A percentile compares a stretch with the other conserved stretches of the same genome.
Evolutionary conservation across 2,329 filamentous ascomycete species (phyloP).

Genomic region (Triangularia setosa): DNA sequence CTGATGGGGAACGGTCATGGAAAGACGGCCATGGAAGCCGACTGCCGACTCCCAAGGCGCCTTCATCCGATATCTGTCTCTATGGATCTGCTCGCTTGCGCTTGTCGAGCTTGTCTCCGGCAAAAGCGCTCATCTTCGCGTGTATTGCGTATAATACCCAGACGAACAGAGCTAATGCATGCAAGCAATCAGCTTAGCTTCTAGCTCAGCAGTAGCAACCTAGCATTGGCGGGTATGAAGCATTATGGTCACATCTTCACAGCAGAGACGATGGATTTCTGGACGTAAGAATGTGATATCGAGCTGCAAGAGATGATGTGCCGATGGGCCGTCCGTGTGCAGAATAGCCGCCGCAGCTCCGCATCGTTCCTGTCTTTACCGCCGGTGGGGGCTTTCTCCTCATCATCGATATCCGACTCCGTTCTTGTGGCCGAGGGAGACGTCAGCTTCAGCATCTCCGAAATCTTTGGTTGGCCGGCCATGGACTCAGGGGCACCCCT

Average conservation of each 20-base stretch:
- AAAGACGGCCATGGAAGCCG: neutral
- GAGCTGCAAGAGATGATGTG: conserved; percentile 6
- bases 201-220: neutral
- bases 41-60: neutral
- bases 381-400: neutral
- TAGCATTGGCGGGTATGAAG: conserved; percentile 31
- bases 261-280: neutral
- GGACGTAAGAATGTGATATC: conserved; percentile 13
- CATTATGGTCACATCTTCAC: conserved; percentile 23
- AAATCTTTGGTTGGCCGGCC: neutral
- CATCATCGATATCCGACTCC: neutral
- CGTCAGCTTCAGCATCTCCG: neutral
- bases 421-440: neutral
- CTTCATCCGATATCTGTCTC: neutral
- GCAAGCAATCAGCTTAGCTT: conserved; percentile 18
- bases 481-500: neutral
- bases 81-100: neutral
- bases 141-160: neutral
- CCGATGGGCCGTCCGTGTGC: conserved; percentile 6
- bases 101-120: neutral
- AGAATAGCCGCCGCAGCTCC: conserved; percentile 21
- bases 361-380: conserved; percentile 1
- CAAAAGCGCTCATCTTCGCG: neutral
- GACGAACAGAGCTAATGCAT: conserved; percentile 21
- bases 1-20: neutral